Base-by-base conservation (phyloP, 177 flowering plant species). In the Vitis hybrid region DNA sequence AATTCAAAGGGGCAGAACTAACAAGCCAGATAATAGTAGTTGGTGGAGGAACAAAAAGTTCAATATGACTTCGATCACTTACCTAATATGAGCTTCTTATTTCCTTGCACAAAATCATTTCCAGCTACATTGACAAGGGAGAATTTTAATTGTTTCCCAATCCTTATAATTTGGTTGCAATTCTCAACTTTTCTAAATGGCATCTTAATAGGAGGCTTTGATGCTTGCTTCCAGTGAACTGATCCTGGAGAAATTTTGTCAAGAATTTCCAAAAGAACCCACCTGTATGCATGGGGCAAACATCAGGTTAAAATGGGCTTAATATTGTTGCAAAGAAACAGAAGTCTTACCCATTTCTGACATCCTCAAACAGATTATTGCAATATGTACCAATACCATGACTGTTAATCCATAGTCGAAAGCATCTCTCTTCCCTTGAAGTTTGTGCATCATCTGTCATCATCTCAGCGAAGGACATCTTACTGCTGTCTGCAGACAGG, bases 191-290 rank as follows among this genome's bases (percentile, higher is more conserved):
- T 86, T 69, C 82, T 80, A 67, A 87, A 86, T 30, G 91, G 88
- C 89, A 87, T 82, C 81, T 82, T 87, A 56, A 87, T 86, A 52
- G 93, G 93, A 74, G 93, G 93, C 77, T 89, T 89, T 59, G 76
- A 56, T 61, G 90, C 90, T 30, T 65, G 78, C 79, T 89, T 89
- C 91, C 91, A 89, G 59, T 81, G 83, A 55, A 89, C 93, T 68
- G 87, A 81, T 68, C 88, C 88, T 13, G 91, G 86, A 4, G 85
- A 82, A 21, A 84, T 64, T 73, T 87, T 89, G 71, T 89, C 93
- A 40, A 89, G 87, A 52, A 80, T 85, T 77, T 89, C 93, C 65
- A 89, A 67, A 50, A 89, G 86, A 70, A 89, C 86, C 91, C 93
- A 89, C 75, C 93, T 89, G 82, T 58, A 77, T 49, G 50, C 56